Evolutionary conservation across 2,329 filamentous ascomycete species (phyloP).

Genomic region (Emericellopsis cladophorae): DNA sequence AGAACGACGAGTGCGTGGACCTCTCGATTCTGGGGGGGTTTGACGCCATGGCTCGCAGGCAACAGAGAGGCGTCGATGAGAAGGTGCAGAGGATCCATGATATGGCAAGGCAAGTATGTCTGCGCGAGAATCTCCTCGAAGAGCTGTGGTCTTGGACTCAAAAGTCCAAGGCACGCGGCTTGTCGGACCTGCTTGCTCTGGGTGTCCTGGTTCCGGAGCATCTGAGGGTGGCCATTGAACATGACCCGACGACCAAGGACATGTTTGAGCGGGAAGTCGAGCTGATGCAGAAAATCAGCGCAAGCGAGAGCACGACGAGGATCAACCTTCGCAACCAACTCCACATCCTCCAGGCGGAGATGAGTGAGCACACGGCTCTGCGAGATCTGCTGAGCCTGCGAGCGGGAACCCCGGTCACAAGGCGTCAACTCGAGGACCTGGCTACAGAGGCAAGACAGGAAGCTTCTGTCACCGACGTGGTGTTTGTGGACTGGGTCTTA

Average conservation of each 20-base stretch:
- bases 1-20: constrained; percentile 1
- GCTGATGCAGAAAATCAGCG: not conserved
- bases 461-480: not conserved
- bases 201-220: not conserved
- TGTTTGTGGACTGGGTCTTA: not conserved
- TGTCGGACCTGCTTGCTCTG: not conserved
- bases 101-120: not conserved
- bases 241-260: not conserved
- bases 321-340: not conserved
- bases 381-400: not conserved
- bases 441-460: not conserved
- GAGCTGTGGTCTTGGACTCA: not conserved
- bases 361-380: not conserved
- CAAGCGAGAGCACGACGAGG: not conserved
- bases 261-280: not conserved
- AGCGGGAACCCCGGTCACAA: not conserved
- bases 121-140: not conserved
- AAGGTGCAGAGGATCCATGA: not conserved
- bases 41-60: not conserved
- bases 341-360: not conserved
- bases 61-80: not conserved
- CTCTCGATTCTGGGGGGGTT: not conserved
- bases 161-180: not conserved
- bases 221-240: not conserved
- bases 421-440: not conserved